These are phyloP conservation scores for Blastomyces percursus DNA, from an alignment of 2,329 filamentous ascomycete species.

Conservation along the genomic window DNA sequence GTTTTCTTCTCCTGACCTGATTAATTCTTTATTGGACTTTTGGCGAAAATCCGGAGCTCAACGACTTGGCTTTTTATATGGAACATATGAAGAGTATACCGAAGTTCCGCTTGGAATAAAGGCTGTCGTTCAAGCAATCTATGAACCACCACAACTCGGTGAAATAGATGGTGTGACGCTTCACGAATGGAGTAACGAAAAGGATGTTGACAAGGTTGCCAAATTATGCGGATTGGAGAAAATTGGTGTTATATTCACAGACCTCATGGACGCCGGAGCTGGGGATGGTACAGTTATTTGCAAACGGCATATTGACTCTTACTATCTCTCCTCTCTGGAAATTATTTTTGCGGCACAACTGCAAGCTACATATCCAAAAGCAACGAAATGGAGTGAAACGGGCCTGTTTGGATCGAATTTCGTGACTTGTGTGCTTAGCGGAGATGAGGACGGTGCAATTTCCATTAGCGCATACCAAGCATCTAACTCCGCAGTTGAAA, in stretches of 20 bases:
- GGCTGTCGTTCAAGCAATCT: constrained; percentile 92
- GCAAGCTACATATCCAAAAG: constrained; percentile 77
- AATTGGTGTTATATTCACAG: constrained; percentile 89
- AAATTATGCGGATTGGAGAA: constrained; percentile 73
- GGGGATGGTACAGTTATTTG: constrained; percentile 82
- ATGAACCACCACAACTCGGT: constrained; percentile 83
- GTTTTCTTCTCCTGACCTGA: constrained; percentile 72
- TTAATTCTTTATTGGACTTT: constrained; percentile 82
- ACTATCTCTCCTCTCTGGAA: constrained; percentile 86
- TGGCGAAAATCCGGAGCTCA: constrained; percentile 82
- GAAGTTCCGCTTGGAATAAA: constrained; percentile 92
- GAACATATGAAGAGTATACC: constrained; percentile 77
- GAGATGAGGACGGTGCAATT: constrained; percentile 80
- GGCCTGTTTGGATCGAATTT: constrained; percentile 92
- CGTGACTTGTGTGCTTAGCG: constrained; percentile 91
- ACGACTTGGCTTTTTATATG: constrained; percentile 81
- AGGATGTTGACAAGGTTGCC: constrained; percentile 69
- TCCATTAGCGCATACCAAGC: constrained; percentile 86
- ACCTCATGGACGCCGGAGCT: constrained; percentile 69
- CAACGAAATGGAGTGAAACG: constrained; percentile 94
- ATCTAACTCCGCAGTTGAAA: constrained; percentile 90
- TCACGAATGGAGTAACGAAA: constrained; percentile 73
- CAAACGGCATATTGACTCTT: constrained; percentile 91
- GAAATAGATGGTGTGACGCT: constrained; percentile 82
- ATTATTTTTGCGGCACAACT: constrained; percentile 78